phyloP scores from a whole-genome alignment of 495 filamentous ascomycete species.

The Staphylotrichum tortipilum region DNA sequence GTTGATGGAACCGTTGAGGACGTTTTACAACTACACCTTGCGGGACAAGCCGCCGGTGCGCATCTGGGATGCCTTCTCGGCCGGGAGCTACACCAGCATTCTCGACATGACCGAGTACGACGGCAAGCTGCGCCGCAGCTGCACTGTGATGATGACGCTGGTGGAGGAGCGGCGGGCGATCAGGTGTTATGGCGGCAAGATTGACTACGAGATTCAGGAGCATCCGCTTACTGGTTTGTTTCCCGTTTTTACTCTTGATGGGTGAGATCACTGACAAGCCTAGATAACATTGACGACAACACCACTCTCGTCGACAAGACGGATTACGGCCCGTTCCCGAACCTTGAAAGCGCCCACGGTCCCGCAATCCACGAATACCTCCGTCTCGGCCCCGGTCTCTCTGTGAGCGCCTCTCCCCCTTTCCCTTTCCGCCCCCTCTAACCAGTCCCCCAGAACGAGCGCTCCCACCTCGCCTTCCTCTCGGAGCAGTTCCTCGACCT shows the following conservation, averaged over 20 bases:
- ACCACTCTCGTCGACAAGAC: conserved; percentile 30
- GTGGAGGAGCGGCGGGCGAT: conserved; percentile 38
- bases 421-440: neutral
- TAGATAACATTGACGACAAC: conserved; percentile 20
- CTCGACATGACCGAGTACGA: conserved; percentile 30
- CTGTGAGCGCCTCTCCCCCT: conserved; percentile 27
- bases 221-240: conserved; percentile 32
- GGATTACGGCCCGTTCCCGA: conserved; percentile 38
- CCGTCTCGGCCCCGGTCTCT: conserved; percentile 36
- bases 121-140: conserved; percentile 31
- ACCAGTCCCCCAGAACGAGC: conserved; percentile 25
- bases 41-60: conserved; percentile 29
- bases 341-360: conserved; percentile 29
- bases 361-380: conserved; percentile 32
- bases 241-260: neutral
- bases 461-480: conserved; percentile 33
- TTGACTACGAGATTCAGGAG: conserved; percentile 31
- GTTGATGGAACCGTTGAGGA: conserved; percentile 26
- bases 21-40: conserved; percentile 30
- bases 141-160: conserved; percentile 34
- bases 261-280: conserved; percentile 9
- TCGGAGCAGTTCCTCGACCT: conserved; percentile 38
- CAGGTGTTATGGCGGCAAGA: conserved; percentile 28
- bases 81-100: conserved; percentile 40
- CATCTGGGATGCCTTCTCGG: conserved; percentile 36